These are phyloP conservation scores for Podochytrium sp. DNA, from an alignment of 192 early-diverging fungal genomes.

Conservation along the genomic window DNA sequence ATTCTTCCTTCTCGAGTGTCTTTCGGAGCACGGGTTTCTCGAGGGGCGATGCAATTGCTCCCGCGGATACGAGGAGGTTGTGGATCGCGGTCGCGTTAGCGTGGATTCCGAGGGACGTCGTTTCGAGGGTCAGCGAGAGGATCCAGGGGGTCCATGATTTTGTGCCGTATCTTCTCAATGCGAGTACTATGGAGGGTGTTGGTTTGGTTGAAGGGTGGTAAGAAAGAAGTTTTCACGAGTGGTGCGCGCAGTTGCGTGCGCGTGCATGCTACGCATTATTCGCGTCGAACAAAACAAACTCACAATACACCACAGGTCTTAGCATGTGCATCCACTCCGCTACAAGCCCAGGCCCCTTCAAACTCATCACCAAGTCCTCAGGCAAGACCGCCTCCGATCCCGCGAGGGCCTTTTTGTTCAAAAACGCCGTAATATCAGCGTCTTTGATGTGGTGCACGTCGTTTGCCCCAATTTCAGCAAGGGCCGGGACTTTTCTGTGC, in stretches of 20 bases:
- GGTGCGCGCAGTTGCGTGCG: too few species aligned
- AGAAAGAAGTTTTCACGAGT: background rate
- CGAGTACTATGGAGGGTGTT: slow-evolving; percentile 57
- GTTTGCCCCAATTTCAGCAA: slow-evolving; percentile 37
- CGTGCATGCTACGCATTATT: too few species aligned
- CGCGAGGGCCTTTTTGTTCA: slow-evolving; percentile 34
- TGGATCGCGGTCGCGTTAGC: background rate
- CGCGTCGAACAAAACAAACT: background rate
- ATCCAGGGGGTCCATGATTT: slow-evolving; percentile 85
- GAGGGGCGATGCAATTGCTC: background rate
- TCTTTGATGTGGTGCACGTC: slow-evolving; percentile 25
- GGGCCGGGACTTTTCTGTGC: slow-evolving; percentile 42
- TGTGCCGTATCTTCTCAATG: slow-evolving; percentile 73
- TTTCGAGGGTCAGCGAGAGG: slow-evolving; percentile 77
- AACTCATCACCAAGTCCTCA: slow-evolving; percentile 65
- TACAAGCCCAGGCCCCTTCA: slow-evolving; percentile 54
- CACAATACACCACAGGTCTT: slow-evolving; percentile 85
- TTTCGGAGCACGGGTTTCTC: slow-evolving; percentile 38
- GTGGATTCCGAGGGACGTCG: slow-evolving; percentile 19
- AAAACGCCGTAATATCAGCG: background rate
- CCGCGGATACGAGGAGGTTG: background rate
- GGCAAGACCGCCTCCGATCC: slow-evolving; percentile 61
- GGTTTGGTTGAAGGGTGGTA: background rate
- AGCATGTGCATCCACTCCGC: slow-evolving; percentile 85
- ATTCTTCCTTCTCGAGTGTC: slow-evolving; percentile 78